Evolutionary conservation across 1,284 basidiomycete genomes (phyloP).

Genomic region (Ceratobasidium papillatum): DNA sequence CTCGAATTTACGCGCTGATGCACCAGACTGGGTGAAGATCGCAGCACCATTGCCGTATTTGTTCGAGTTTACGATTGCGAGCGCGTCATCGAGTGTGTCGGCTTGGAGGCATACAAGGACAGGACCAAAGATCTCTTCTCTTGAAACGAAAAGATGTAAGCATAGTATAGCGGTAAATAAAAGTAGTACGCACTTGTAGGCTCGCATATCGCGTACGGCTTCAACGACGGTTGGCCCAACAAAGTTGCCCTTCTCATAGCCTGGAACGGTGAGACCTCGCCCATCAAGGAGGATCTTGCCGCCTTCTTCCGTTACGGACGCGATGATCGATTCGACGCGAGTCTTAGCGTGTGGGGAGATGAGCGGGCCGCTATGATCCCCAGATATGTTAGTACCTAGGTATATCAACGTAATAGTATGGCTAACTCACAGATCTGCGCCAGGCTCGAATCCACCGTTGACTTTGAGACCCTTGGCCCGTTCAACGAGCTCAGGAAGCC

Average conservation of each 20-base stretch:
- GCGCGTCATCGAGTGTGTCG: constrained; percentile 89
- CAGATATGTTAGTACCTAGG: constrained; percentile 9
- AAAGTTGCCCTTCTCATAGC: constrained; percentile 92
- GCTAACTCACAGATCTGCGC: constrained; percentile 79
- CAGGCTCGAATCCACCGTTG: constrained; percentile 89
- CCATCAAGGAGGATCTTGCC: constrained; percentile 92
- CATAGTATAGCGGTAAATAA: neutral
- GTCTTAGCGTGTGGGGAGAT: constrained; percentile 89
- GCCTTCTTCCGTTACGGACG: constrained; percentile 84
- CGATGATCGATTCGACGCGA: constrained; percentile 80
- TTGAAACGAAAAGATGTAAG: constrained; percentile 50
- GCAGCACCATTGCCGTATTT: constrained; percentile 94
- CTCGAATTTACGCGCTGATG: constrained; percentile 94
- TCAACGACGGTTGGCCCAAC: constrained; percentile 94
- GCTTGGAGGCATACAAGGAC: constrained; percentile 83
- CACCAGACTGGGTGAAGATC: constrained; percentile 97
- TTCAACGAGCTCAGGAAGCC: constrained; percentile 89
- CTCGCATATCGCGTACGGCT: constrained; percentile 82
- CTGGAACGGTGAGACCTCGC: constrained; percentile 70
- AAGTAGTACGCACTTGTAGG: constrained; percentile 74
- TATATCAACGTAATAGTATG: neutral
- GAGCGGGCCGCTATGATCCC: constrained; percentile 78
- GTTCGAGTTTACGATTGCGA: constrained; percentile 90
- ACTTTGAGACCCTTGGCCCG: constrained; percentile 85
- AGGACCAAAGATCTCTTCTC: constrained; percentile 96